A percentile compares a stretch with the other conserved stretches of the same genome.
These are phyloP conservation scores for Trametes elegans DNA, from an alignment of 768 basidiomycete genomes.

Conservation along the genomic window DNA sequence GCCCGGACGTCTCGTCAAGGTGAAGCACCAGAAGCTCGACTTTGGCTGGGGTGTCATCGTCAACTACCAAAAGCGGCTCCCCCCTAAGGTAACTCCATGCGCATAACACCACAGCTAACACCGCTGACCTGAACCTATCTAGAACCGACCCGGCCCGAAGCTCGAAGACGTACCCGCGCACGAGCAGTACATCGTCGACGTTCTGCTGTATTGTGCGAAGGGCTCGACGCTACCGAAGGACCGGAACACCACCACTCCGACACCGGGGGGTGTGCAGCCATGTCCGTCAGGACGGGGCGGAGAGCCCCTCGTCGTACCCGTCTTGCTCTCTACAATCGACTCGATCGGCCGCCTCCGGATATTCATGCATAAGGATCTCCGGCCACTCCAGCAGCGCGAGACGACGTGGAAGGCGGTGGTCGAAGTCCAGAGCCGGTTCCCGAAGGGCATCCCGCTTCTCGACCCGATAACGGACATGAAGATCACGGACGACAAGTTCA, in stretches of 20 bases:
- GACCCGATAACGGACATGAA: slow-evolving; percentile 95
- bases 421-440: slow-evolving; percentile 90
- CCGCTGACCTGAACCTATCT: background rate
- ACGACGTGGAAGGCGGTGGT: slow-evolving; percentile 87
- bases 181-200: slow-evolving; percentile 91
- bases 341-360: slow-evolving; percentile 85
- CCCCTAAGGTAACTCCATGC: slow-evolving; percentile 61
- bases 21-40: slow-evolving; percentile 82
- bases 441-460: slow-evolving; percentile 79
- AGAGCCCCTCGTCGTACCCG: slow-evolving; percentile 81
- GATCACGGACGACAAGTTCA: slow-evolving; percentile 93
- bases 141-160: slow-evolving; percentile 68
- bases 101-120: too few species aligned
- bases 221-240: slow-evolving; percentile 63
- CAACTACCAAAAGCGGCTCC: slow-evolving; percentile 84
- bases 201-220: slow-evolving; percentile 76
- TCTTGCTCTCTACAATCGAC: slow-evolving; percentile 83
- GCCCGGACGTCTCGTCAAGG: slow-evolving; percentile 86
- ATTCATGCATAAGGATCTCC: slow-evolving; percentile 86
- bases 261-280: slow-evolving; percentile 72
- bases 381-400: slow-evolving; percentile 70
- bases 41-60: slow-evolving; percentile 97
- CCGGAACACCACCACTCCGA: slow-evolving; percentile 49
- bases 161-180: slow-evolving; percentile 76
- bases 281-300: slow-evolving; percentile 73